Evolutionary conservation across 2,329 filamentous ascomycete genomes (phyloP).

Genomic region (Penicillium sp.): DNA sequence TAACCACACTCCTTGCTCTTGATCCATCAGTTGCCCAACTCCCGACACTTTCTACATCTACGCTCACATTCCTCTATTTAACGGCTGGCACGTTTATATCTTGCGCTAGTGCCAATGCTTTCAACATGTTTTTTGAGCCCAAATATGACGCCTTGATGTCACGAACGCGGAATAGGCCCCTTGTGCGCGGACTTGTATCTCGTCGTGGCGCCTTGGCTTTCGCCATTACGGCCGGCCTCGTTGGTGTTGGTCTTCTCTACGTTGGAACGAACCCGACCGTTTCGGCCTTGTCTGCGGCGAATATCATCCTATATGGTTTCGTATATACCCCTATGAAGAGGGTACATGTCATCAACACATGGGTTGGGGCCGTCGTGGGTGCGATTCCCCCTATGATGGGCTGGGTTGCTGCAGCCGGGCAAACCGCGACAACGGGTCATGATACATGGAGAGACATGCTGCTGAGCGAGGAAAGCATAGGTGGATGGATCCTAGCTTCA

Average conservation of each 20-base stretch:
- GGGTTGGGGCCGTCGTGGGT: conserved; percentile 88
- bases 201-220: conserved; percentile 70
- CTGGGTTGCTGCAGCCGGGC: conserved; percentile 90
- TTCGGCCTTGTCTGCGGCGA: conserved; percentile 75
- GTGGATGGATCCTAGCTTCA: conserved; percentile 83
- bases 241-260: conserved; percentile 71
- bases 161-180: conserved; percentile 82
- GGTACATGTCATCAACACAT: conserved; percentile 82
- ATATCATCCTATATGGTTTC: conserved; percentile 86
- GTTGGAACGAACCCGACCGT: conserved; percentile 93
- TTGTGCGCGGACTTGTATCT: conserved; percentile 77
- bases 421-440: conserved; percentile 68
- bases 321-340: conserved; percentile 92
- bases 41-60: conserved; percentile 65
- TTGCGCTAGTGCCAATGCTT: conserved; percentile 83
- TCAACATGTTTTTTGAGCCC: conserved; percentile 97
- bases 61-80: conserved; percentile 86
- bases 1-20: conserved; percentile 79
- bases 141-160: conserved; percentile 88
- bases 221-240: conserved; percentile 65
- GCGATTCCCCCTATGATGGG: conserved; percentile 96
- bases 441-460: conserved; percentile 76
- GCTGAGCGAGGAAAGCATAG: conserved; percentile 63
- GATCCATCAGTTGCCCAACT: conserved; percentile 62
- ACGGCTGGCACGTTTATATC: conserved; percentile 85